These are phyloP conservation scores for Phytophthora crassamura DNA, from an alignment of 352 stramenopile genomes.

Conservation along the genomic window DNA sequence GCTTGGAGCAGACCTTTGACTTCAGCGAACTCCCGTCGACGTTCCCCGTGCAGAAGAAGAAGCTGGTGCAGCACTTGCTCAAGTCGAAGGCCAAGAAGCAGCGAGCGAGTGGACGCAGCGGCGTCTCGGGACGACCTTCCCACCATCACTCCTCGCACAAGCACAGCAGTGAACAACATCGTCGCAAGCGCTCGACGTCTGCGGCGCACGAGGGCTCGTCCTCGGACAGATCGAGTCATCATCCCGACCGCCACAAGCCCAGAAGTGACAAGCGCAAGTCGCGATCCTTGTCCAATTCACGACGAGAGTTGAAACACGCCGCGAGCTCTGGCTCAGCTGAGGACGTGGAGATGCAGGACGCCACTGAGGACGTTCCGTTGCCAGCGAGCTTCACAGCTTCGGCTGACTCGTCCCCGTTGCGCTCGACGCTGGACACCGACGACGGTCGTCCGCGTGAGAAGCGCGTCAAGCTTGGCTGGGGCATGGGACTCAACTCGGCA, in stretches of 20 bases:
- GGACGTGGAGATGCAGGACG: slow-evolving; percentile 42
- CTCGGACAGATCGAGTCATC: slow-evolving; percentile 30
- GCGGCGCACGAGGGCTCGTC: slow-evolving; percentile 20
- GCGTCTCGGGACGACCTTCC: slow-evolving; percentile 21
- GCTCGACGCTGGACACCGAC: not conserved
- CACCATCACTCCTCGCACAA: slow-evolving; percentile 29
- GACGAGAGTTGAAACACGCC: slow-evolving; percentile 18
- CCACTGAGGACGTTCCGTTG: slow-evolving; percentile 56
- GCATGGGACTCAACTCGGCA: slow-evolving; percentile 67
- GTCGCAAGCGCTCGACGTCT: slow-evolving; percentile 35
- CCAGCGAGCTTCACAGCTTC: slow-evolving; percentile 53
- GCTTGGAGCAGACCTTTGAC: slow-evolving; percentile 35
- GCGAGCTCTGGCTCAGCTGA: slow-evolving; percentile 6
- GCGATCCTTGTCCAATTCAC: slow-evolving; percentile 29
- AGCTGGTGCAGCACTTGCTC: slow-evolving; percentile 59
- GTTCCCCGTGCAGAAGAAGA: slow-evolving; percentile 66
- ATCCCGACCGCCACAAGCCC: slow-evolving; percentile 27
- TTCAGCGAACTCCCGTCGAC: slow-evolving; percentile 56
- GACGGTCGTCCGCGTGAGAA: slow-evolving; percentile 45
- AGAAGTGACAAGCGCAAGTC: slow-evolving; percentile 42
- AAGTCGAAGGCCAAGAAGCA: slow-evolving; percentile 54
- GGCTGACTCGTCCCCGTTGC: slow-evolving; percentile 21
- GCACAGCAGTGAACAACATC: slow-evolving; percentile 36
- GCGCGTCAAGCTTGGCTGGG: slow-evolving; percentile 78
- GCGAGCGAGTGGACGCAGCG: slow-evolving; percentile 17